phyloP scores from a whole-genome alignment of 768 basidiomycete species.

The Ramaria sp. region DNA sequence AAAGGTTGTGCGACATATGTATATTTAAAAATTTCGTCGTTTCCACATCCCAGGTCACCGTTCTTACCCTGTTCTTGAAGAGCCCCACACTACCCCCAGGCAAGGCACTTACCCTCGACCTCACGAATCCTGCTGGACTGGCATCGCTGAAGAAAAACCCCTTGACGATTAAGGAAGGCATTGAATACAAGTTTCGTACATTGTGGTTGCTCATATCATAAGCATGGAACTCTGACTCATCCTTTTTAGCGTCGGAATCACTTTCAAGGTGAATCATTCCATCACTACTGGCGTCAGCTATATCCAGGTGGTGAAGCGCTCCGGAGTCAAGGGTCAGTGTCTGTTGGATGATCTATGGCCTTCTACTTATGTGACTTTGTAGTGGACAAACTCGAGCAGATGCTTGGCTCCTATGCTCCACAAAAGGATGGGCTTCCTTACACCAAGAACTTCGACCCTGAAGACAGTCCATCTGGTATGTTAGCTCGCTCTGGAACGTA shows the following conservation, averaged over 20 bases:
- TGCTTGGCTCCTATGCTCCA: slow-evolving; percentile 92
- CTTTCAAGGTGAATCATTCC: slow-evolving; percentile 80
- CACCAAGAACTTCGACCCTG: slow-evolving; percentile 64
- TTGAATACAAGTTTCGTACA: slow-evolving; percentile 67
- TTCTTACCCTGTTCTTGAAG: slow-evolving; percentile 65
- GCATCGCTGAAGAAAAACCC: slow-evolving; percentile 68
- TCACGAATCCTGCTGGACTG: slow-evolving; percentile 38
- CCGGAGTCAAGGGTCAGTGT: slow-evolving; percentile 55
- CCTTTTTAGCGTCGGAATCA: slow-evolving; percentile 55
- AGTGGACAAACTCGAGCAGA: slow-evolving; percentile 90
- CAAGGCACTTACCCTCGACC: slow-evolving; percentile 56
- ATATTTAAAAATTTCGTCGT: slow-evolving; percentile 5
- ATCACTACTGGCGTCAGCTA: slow-evolving; percentile 84
- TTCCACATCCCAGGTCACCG: slow-evolving; percentile 40
- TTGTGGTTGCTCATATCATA: neutral
- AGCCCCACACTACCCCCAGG: slow-evolving; percentile 56
- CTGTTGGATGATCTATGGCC: neutral
- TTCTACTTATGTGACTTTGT: slow-evolving; percentile 9
- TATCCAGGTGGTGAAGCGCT: slow-evolving; percentile 79
- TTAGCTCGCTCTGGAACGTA: slow-evolving; percentile 76
- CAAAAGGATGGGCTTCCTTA: slow-evolving; percentile 52
- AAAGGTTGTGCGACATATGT: slow-evolving; percentile 11
- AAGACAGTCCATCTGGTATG: slow-evolving; percentile 61
- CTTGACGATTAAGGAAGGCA: slow-evolving; percentile 69
- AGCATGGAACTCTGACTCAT: slow-evolving; percentile 11